phyloP scores from a whole-genome alignment of 2,329 filamentous ascomycete genomes.

The Cercospora sp. region DNA sequence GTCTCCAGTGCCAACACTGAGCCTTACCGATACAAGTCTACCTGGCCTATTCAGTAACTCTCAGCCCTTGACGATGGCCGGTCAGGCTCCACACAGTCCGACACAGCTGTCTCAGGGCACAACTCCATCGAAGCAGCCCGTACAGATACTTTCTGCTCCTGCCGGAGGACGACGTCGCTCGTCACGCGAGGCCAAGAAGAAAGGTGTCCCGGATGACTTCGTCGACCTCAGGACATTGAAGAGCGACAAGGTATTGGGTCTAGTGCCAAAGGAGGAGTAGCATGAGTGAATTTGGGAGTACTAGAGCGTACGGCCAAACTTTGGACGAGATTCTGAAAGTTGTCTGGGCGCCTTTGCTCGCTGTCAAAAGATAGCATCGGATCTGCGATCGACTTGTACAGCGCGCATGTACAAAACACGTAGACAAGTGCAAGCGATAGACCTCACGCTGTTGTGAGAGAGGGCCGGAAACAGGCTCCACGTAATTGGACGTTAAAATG shows the following conservation, averaged over 20 bases:
- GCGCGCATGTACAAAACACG: neutral
- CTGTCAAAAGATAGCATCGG: neutral
- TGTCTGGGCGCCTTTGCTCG: neutral
- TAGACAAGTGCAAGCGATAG: neutral
- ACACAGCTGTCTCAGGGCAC: neutral
- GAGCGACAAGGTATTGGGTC: slow-evolving; percentile 2
- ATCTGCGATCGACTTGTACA: neutral
- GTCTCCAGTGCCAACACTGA: neutral
- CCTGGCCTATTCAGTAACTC: neutral
- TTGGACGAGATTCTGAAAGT: neutral
- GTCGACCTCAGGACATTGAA: neutral
- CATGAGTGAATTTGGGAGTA: neutral
- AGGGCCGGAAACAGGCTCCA: neutral
- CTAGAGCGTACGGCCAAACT: neutral
- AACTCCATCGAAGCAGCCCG: neutral
- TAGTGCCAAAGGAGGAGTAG: slow-evolving; percentile 2
- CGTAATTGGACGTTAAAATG: neutral
- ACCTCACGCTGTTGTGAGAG: neutral
- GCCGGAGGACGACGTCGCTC: neutral
- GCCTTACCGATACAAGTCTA: neutral
- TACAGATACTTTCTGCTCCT: neutral
- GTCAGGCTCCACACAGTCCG: neutral
- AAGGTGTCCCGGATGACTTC: neutral
- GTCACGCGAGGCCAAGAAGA: slow-evolving; percentile 8
- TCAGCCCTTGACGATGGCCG: neutral